These are phyloP conservation scores for Colletotrichum spaethianum DNA, from an alignment of 2,329 filamentous ascomycete genomes.

Conservation along the genomic window DNA sequence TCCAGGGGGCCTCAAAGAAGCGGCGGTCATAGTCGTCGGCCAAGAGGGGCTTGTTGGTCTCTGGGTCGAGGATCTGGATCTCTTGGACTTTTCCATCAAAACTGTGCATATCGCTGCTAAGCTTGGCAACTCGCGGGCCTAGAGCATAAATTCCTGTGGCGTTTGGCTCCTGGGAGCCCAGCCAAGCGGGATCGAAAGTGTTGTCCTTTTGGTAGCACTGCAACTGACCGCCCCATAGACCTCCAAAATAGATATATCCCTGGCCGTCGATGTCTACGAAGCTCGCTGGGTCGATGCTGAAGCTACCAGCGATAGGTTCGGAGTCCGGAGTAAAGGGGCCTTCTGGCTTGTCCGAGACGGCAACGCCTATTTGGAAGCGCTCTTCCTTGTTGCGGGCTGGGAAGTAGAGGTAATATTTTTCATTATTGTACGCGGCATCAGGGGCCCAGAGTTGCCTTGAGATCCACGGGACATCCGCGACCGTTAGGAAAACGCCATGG, in stretches of 20 bases:
- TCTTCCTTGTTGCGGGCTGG: slow-evolving; percentile 79
- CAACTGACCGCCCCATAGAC: slow-evolving; percentile 85
- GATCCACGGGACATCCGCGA: slow-evolving; percentile 80
- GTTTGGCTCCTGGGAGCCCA: slow-evolving; percentile 71
- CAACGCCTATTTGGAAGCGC: slow-evolving; percentile 83
- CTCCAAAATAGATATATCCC: slow-evolving; percentile 76
- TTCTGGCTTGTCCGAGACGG: slow-evolving; percentile 72
- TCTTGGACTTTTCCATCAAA: slow-evolving; percentile 71
- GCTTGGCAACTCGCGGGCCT: slow-evolving; percentile 74
- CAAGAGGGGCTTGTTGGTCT: slow-evolving; percentile 70
- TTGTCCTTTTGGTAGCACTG: slow-evolving; percentile 78
- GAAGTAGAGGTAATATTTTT: slow-evolving; percentile 83
- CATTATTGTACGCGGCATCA: slow-evolving; percentile 78
- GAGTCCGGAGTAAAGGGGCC: slow-evolving; percentile 79
- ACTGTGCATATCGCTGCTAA: slow-evolving; percentile 76
- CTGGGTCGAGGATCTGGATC: slow-evolving; percentile 74
- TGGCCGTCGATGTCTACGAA: slow-evolving; percentile 74
- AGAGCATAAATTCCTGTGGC: slow-evolving; percentile 70
- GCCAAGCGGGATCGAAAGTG: slow-evolving; percentile 68
- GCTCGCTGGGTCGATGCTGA: slow-evolving; percentile 82
- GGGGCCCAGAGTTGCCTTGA: slow-evolving; percentile 87
- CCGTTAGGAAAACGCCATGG: slow-evolving; percentile 78
- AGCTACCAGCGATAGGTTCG: slow-evolving; percentile 76
- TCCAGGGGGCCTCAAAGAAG: slow-evolving; percentile 87
- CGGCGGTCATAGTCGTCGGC: slow-evolving; percentile 80